A percentile compares a stretch with the other conserved stretches of the same genome.
Evolutionary conservation across 805 yeast species (phyloP).

Genomic region (Yamadazyma tumulicola): DNA sequence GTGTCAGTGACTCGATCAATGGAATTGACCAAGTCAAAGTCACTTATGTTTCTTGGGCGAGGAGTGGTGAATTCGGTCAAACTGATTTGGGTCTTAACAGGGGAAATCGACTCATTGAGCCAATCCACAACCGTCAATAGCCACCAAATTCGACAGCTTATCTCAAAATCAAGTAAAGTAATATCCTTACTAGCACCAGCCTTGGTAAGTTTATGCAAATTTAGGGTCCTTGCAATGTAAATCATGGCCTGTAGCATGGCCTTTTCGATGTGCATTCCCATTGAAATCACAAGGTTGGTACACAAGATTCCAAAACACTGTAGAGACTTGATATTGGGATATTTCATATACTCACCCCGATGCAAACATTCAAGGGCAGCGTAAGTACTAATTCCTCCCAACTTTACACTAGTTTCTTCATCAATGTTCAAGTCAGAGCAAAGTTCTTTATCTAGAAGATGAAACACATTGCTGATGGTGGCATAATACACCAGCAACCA

Average conservation of each 20-base stretch:
- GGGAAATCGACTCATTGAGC: slow-evolving; percentile 21
- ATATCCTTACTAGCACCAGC: slow-evolving; percentile 8
- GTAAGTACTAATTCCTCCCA: slow-evolving; percentile 23
- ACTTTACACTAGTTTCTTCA: slow-evolving; percentile 20
- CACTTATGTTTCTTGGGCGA: slow-evolving; percentile 17
- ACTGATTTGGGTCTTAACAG: slow-evolving; percentile 18
- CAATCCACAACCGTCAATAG: slow-evolving; percentile 26
- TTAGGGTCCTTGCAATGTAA: slow-evolving; percentile 20
- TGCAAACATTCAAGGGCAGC: slow-evolving; percentile 28
- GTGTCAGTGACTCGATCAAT: slow-evolving; percentile 15
- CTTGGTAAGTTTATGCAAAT: slow-evolving; percentile 15
- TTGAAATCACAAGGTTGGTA: slow-evolving; percentile 21
- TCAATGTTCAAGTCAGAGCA: slow-evolving; percentile 17
- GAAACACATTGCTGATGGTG: slow-evolving; percentile 24
- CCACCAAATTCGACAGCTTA: slow-evolving; percentile 25
- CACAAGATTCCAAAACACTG: slow-evolving; percentile 24
- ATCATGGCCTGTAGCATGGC: slow-evolving; percentile 17
- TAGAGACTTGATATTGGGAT: slow-evolving; percentile 20
- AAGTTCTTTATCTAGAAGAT: slow-evolving; percentile 20
- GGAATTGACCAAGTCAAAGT: slow-evolving; percentile 9
- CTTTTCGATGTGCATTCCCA: slow-evolving; percentile 25
- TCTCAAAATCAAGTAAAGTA: slow-evolving; percentile 11
- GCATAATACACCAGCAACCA: slow-evolving; percentile 28
- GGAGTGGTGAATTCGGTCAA: slow-evolving; percentile 19
- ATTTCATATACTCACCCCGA: slow-evolving; percentile 29